These are phyloP conservation scores for Pleurostoma richardsiae DNA, from an alignment of 2,329 filamentous ascomycete genomes.

Conservation along the genomic window DNA sequence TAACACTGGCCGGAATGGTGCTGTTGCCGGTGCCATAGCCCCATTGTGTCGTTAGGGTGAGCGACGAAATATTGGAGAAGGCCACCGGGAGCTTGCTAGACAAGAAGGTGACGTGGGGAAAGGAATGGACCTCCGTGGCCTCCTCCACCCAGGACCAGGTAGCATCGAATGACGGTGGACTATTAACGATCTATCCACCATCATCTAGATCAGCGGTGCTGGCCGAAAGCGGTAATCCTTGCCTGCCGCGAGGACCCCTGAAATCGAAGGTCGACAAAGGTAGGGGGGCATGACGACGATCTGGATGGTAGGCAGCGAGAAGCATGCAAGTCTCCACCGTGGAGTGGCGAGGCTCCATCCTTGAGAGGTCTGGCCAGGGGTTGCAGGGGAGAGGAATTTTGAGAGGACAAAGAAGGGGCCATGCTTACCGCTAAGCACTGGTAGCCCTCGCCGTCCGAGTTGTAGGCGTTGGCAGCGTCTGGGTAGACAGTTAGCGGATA, in stretches of 20 bases:
- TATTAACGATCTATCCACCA: constrained; percentile 15
- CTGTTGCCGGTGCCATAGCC: constrained; percentile 18
- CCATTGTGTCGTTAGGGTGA: constrained; percentile 20
- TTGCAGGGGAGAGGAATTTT: no score
- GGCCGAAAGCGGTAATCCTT: no score
- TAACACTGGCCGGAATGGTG: constrained; percentile 8
- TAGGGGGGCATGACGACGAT: no score
- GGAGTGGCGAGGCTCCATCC: no score
- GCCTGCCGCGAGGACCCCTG: no score
- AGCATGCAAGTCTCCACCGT: no score
- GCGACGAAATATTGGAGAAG: constrained; percentile 20
- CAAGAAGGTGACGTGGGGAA: constrained; percentile 24
- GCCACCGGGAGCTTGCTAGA: constrained; percentile 16
- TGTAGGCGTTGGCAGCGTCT: constrained; percentile 25
- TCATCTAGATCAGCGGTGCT: neutral
- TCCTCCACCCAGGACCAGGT: constrained; percentile 23
- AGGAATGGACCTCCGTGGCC: constrained; percentile 21
- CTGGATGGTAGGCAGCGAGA: no score
- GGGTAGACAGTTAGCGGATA: constrained; percentile 1
- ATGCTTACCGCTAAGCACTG: constrained; percentile 22
- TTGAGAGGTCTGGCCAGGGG: no score
- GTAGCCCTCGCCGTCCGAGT: constrained; percentile 18
- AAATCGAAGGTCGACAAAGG: no score
- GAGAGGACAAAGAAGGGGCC: neutral
- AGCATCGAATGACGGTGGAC: constrained; percentile 21